Evolutionary conservation across 2,329 filamentous ascomycete genomes (phyloP).

Genomic region (Cercospora sp.): DNA sequence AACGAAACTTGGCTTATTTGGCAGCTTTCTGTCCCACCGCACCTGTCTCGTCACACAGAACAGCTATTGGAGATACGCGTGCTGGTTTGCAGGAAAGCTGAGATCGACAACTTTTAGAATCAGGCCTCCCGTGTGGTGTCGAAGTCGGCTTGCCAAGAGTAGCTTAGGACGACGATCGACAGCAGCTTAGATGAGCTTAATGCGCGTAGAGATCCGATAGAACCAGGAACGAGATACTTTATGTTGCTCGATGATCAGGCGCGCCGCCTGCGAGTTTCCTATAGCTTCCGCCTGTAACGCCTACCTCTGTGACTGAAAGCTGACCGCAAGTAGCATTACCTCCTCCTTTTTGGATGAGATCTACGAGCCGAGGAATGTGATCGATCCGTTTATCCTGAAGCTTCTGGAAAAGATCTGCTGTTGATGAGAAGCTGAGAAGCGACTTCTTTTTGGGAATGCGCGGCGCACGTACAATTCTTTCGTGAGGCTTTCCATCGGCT

Average conservation of each 20-base stretch:
- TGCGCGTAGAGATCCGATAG: neutral
- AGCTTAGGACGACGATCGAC: neutral
- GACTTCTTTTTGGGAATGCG: neutral
- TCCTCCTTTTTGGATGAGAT: neutral
- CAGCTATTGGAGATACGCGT: neutral
- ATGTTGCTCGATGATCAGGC: neutral
- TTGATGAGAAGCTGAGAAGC: neutral
- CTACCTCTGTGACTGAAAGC: neutral
- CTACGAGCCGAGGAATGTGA: neutral
- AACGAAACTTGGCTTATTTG: neutral
- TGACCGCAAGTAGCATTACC: neutral
- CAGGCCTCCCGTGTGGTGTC: neutral
- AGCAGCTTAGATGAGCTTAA: neutral
- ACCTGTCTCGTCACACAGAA: neutral
- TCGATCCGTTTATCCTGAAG: neutral
- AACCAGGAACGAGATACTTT: neutral
- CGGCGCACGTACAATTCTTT: neutral
- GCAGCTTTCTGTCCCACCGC: neutral
- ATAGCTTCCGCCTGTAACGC: neutral
- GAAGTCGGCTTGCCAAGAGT: neutral
- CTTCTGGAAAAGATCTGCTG: neutral
- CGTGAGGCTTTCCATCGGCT: neutral
- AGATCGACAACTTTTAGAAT: neutral
- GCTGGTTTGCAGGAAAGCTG: neutral
- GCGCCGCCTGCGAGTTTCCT: neutral